Percentiles rank a stretch among this genome's conserved stretches.
Evolutionary conservation across 2,329 filamentous ascomycete species (phyloP).

Genomic region (Stemphylium vesicarium): DNA sequence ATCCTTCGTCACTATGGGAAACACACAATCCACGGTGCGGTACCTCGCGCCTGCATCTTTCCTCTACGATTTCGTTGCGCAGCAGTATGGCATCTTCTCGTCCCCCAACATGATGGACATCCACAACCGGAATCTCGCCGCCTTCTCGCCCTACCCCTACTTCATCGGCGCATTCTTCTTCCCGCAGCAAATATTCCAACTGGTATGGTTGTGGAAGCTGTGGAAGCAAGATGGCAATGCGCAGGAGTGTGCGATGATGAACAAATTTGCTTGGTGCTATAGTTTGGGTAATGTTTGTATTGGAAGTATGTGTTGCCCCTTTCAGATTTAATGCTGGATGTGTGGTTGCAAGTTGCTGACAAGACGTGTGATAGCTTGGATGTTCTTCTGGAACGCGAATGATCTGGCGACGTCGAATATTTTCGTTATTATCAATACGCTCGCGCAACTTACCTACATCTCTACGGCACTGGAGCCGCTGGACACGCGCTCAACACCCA

Average conservation of each 20-base stretch:
- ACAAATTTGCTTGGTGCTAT: constrained; percentile 63
- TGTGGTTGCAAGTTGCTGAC: background rate
- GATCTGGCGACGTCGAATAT: constrained; percentile 60
- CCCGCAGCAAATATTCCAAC: constrained; percentile 65
- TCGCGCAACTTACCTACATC: constrained; percentile 63
- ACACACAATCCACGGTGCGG: constrained; percentile 61
- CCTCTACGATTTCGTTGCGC: constrained; percentile 62
- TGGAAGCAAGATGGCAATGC: constrained; percentile 56
- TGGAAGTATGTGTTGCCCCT: constrained; percentile 55
- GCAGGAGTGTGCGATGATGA: constrained; percentile 57
- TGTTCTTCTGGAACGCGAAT: constrained; percentile 67
- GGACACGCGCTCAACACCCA: constrained; percentile 57
- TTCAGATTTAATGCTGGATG: fast-evolving
- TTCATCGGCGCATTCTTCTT: constrained; percentile 68
- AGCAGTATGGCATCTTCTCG: constrained; percentile 65
- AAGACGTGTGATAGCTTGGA: constrained; percentile 54
- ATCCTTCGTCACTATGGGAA: constrained; percentile 37
- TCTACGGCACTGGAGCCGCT: constrained; percentile 57
- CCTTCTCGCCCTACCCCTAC: constrained; percentile 64
- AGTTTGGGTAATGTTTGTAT: constrained; percentile 65
- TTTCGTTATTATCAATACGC: constrained; percentile 63
- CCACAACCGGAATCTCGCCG: constrained; percentile 64
- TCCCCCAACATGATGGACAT: constrained; percentile 66
- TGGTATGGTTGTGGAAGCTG: constrained; percentile 64
- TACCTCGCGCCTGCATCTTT: constrained; percentile 63